Conservation (phyloP, 768 basidiomycete genomes). For the Termitomyces sp. region DNA sequence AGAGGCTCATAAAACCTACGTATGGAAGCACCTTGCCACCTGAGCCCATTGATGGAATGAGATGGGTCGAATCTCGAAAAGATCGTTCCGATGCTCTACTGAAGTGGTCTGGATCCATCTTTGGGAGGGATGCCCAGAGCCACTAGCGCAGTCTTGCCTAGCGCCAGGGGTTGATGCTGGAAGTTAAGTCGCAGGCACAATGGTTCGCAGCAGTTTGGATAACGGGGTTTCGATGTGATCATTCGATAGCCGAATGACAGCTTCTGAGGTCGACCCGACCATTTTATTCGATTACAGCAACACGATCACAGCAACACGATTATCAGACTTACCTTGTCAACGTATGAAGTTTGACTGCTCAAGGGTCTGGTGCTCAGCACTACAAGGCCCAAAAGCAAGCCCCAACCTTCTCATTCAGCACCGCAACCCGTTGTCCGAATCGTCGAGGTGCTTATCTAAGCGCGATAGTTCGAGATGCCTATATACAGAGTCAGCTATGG, state of each 20-base stretch:
- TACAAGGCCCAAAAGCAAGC: too few relatives aligned
- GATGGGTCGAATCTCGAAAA: conserved; percentile 34
- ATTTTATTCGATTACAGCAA: too few relatives aligned
- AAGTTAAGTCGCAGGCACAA: not conserved
- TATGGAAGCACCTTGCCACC: conserved; percentile 32
- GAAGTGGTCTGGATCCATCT: conserved; percentile 3
- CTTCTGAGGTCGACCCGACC: too few relatives aligned
- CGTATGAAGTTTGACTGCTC: too few relatives aligned
- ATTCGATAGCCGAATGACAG: not conserved
- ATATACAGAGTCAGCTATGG: too few relatives aligned
- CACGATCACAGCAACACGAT: too few relatives aligned
- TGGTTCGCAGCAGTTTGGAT: not conserved
- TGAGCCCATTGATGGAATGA: conserved; percentile 40
- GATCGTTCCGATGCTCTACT: conserved; percentile 26
- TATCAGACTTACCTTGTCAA: too few relatives aligned
- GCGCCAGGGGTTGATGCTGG: not conserved
- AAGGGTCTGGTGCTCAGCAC: too few relatives aligned
- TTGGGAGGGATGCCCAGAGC: not conserved
- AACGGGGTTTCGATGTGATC: not conserved
- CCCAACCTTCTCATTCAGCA: too few relatives aligned
- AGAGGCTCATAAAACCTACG: conserved; percentile 26
- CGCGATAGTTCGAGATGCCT: too few relatives aligned
- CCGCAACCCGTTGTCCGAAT: too few relatives aligned
- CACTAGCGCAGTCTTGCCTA: not conserved
- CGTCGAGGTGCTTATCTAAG: too few relatives aligned